Evolutionary conservation across 208 protist genomes (phyloP), one percentile per base, ranked within the genome.

Genomic region (Trypanosoma rangeli): DNA sequence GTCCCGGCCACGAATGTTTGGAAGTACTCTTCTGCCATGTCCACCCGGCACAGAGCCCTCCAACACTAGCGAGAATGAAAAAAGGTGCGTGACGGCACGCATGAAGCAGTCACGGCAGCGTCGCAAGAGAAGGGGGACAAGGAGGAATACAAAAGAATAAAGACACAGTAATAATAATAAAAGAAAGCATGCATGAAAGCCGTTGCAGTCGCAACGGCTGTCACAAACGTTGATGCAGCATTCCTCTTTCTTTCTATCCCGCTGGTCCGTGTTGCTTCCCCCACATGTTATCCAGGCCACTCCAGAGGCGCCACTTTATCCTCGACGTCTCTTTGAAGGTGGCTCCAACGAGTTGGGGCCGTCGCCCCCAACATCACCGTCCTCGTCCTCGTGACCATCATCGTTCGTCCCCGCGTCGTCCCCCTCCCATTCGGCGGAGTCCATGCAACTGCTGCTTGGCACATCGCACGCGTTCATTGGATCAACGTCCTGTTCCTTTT

Each of bases 1-100:
- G 82, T 87, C 42, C 93, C 93, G 7, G 89, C 78, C 5, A 83
- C 67, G 39, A 94, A 84, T 61, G 63, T 80, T 18, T 70, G 56
- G 44, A 57, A 28, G 22, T 70, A 68, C 68, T 74, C 68, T 52
- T 64, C 56, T 22, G 54, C 31, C 70, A 75, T 75, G 35, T 4
- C 4, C 13, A 8, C 50, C 5, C 20, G 10, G 31, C 35, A 37
- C 5, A 60, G n/a, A 46, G 35, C 48, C 15, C 9, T 26, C 48
- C 15, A 53, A 5, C 15, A 53, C 48, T 26, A 53, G 9, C 5
- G 74, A 71, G 37, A 69, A 65, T 57, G 73, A 70, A 50, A 52
- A 59, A 20, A 68, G 12, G 20, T 53, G 48, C 58, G 63, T 5
- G 64, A 63, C 64, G 35, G 33, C 24, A 62, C 10, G 37, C 5